Base-by-base conservation (phyloP, 1,139 yeast species). In the Hanseniaspora sp. region DNA sequence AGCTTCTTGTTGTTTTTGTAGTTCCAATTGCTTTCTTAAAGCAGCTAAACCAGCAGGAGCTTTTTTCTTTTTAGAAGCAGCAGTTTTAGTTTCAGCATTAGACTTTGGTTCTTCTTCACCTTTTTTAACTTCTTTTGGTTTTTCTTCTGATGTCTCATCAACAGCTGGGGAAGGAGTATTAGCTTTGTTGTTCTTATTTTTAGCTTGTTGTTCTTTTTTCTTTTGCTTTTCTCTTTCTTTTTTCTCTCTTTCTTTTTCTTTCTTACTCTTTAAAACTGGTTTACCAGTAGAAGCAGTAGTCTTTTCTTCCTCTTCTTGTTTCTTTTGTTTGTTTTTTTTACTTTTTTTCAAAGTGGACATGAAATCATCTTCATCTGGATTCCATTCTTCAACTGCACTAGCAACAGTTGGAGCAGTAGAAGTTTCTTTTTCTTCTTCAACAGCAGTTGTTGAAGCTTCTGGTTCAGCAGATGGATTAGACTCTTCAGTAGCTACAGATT, bases 161-260 rank as follows among this genome's bases (percentile, higher is more conserved):
- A 74, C 71, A 17, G 75, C 70, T n/a, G 77, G 76, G 45, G 75
- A 77, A 30, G 58, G 66, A 39, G 66, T 65, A 48, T 69, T 71
- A 43, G 67, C 71, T 17, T 68, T 63, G 49, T 69, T 37, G 13
- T 17, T 64, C 46, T 71, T 67, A 44, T 70, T 72, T 71, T 80
- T 83, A 56, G 83, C 85, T 41, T 96, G 95, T 59, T 80, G 79
- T 62, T 87, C 95, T 73, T 87, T 88, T 84, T 92, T 92, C 71
- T 82, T 79, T 63, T 84, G 87, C 76, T 92, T 94, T 70, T 92
- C 98, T 60, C 86, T 86, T 72, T 92, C 99, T 71, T 92, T 94
- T 84, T 90, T 92, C 69, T 92, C 95, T 71, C 80, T 85, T 71
- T 92, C 99, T 76, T 92, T 94, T 68, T 92, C 98, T 73, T 94